Evolutionary conservation across 805 yeast species (phyloP).

Genomic region (Ogataea allantospora): DNA sequence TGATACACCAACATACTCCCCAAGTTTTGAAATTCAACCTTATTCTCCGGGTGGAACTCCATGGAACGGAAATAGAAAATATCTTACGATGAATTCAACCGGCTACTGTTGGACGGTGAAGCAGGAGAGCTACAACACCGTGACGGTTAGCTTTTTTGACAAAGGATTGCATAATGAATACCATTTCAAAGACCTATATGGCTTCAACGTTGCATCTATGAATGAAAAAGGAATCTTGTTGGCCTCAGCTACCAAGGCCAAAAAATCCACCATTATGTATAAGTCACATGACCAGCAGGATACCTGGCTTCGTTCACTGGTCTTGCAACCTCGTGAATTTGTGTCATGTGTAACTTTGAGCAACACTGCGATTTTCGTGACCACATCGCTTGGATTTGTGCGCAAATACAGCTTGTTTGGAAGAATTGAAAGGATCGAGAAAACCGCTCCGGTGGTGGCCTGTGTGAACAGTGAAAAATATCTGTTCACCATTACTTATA

Average conservation of each 20-base stretch:
- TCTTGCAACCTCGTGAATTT: conserved; percentile 45
- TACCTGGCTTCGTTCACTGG: conserved; percentile 66
- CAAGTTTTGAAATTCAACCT: conserved; percentile 47
- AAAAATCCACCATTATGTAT: conserved; percentile 43
- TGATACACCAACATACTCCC: conserved; percentile 4
- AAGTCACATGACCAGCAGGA: conserved; percentile 68
- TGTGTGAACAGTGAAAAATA: conserved; percentile 60
- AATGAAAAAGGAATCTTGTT: conserved; percentile 65
- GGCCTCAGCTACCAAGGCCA: conserved; percentile 38
- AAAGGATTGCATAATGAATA: conserved; percentile 71
- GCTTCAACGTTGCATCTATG: conserved; percentile 74
- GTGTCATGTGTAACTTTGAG: conserved; percentile 72
- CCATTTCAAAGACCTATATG: conserved; percentile 74
- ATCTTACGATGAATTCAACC: conserved; percentile 71
- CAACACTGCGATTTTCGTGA: conserved; percentile 57
- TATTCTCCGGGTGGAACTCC: conserved; percentile 90
- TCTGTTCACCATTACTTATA: conserved; percentile 50
- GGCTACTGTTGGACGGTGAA: conserved; percentile 84
- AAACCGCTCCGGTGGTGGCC: conserved; percentile 69
- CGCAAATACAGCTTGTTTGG: conserved; percentile 74
- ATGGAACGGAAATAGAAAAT: conserved; percentile 67
- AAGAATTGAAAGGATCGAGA: conserved; percentile 65
- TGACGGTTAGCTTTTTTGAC: conserved; percentile 89
- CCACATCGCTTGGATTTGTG: conserved; percentile 74
- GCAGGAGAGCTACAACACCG: conserved; percentile 56